Evolutionary conservation across 352 stramenopile genomes (phyloP), one percentile per base, ranked within the genome.

Genomic region (Globisporangium spinosum): DNA sequence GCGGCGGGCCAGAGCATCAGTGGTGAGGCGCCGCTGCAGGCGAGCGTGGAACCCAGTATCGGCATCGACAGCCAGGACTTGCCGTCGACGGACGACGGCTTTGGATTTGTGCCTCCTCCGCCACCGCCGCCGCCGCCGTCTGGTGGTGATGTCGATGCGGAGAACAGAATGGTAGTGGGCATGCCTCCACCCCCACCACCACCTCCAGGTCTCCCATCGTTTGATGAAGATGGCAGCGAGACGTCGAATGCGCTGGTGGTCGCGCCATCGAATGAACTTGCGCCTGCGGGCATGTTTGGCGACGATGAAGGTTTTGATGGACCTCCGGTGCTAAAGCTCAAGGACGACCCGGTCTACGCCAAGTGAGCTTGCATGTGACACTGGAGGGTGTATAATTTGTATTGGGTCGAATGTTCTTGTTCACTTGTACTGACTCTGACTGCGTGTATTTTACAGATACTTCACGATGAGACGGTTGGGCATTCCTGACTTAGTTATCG

Each of bases 381-480:
- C 15, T 43, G 35, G 35, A 43, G 35, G 10, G 6, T 13, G 35
- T 43, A 15, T 43, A 17, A 17, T 15, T 15, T 43, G 10, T 20
- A 13, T 20, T 25, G 15, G 17, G 45, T 54, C 8, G 45, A 54
- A 12, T 22, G 7, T 25, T 10, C 20, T 15, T 25, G 2, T 29
- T 3, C 10, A 9, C 20, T 22, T 23, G 29, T 12, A 22, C 51
- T 55, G 22, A 27, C 17, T 27, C 25, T 51, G 15, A 4, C 47
- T 38, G 23, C 6, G 4, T 40, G 20, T 0, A 4, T 20, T 10
- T 2, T 25, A 5, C 67, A 89, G 77, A 27, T 95, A 93, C 67
- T 95, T 95, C 69, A 92, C 83, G 5, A 95, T 95, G 87, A 75
- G 79, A 23, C 71, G 84, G 35, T 66, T 95, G 53, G 83, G 85